A percentile compares a stretch with the other conserved stretches of the same genome.
Evolutionary conservation across 2,329 filamentous ascomycete species (phyloP).

Genomic region (Gliomastix tumulicola): DNA sequence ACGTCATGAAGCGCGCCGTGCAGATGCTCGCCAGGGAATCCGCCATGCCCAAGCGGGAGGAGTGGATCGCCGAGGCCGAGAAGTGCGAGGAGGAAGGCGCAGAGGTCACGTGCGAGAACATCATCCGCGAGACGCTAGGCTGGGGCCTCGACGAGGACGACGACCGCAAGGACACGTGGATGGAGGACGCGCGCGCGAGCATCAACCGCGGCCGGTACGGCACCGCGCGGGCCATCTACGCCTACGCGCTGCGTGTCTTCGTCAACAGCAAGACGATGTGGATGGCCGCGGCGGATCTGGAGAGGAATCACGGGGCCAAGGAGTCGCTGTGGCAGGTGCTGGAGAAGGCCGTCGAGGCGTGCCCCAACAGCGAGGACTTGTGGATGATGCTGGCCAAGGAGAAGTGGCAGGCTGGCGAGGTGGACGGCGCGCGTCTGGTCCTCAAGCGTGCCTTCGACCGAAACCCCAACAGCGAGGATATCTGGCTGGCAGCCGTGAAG

Average conservation of each 20-base stretch:
- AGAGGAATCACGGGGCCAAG: conserved; percentile 80
- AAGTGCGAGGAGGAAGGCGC: conserved; percentile 91
- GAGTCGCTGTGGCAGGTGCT: conserved; percentile 79
- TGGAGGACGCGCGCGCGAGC: conserved; percentile 81
- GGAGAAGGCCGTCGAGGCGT: conserved; percentile 90
- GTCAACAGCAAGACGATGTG: conserved; percentile 82
- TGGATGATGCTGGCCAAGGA: conserved; percentile 97
- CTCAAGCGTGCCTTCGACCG: conserved; percentile 88
- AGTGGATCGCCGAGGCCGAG: conserved; percentile 94
- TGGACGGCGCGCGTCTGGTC: conserved; percentile 79
- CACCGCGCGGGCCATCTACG: conserved; percentile 89
- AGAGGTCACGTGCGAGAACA: conserved; percentile 76
- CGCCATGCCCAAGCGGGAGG: conserved; percentile 94
- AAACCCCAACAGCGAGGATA: conserved; percentile 95
- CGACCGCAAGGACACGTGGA: conserved; percentile 91
- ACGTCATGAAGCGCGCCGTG: conserved; percentile 91
- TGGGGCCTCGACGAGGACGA: conserved; percentile 95
- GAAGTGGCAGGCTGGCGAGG: conserved; percentile 82
- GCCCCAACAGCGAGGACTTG: conserved; percentile 81
- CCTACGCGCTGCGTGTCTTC: conserved; percentile 84
- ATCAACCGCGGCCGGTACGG: conserved; percentile 78
- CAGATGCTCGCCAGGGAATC: conserved; percentile 83
- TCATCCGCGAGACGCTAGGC: conserved; percentile 86
- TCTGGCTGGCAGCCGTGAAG: conserved; percentile 94
- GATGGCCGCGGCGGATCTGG: conserved; percentile 84